A percentile compares a stretch with the other conserved stretches of the same genome.
Conservation (phyloP, 163 green algal genomes). For the Coccomyxa subellipsoidea region DNA sequence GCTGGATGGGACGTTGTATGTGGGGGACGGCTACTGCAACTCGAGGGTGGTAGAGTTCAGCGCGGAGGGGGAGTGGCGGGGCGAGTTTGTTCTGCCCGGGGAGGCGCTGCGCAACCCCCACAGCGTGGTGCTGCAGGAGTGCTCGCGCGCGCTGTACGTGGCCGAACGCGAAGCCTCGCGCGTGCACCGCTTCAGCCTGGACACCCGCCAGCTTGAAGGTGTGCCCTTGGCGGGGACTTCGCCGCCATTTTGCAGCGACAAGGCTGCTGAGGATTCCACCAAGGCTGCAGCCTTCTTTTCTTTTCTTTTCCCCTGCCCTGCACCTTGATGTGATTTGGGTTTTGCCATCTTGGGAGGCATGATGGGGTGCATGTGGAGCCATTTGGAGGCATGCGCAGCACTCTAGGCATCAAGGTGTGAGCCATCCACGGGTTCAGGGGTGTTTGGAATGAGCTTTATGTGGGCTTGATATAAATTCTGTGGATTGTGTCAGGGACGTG, state of each 20-base stretch:
- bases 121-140: conserved; percentile 77
- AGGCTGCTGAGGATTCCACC: no score
- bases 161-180: conserved; percentile 55
- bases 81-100: conserved; percentile 25
- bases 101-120: conserved; percentile 44
- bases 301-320: no score
- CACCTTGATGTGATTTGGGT: no score
- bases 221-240: no score
- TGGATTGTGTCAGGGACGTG: conserved; percentile 21
- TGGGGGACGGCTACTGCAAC: conserved; percentile 91
- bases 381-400: no score
- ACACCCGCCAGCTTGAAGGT: conserved; percentile 17
- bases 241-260: no score
- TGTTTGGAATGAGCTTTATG: no score
- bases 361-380: no score
- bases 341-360: no score
- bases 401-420: no score
- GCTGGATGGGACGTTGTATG: conserved; percentile 64
- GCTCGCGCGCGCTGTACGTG: conserved; percentile 54
- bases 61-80: conserved; percentile 35
- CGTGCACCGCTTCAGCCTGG: conserved; percentile 53
- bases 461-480: not conserved
- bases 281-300: no score
- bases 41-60: conserved; percentile 60
- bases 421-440: no score